phyloP scores from a whole-genome alignment of 169 alveolate genomes.

The Cryptosporidium tyzzeri region DNA sequence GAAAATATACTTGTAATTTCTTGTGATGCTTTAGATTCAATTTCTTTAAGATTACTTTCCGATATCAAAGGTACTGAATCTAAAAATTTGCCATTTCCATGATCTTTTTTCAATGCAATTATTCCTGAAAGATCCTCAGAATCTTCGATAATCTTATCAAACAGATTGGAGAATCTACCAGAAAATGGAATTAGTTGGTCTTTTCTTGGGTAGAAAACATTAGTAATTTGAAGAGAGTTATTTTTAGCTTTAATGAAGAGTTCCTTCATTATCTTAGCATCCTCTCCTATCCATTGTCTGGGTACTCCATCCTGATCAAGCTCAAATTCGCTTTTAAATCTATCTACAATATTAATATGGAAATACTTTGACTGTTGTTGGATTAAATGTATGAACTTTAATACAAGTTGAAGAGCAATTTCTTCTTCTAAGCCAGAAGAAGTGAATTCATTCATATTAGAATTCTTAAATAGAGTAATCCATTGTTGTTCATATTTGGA shows the following conservation, averaged over 20 bases:
- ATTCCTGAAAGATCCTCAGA: conserved; percentile 5
- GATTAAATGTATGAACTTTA: conserved; percentile 17
- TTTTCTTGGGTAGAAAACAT: conserved; percentile 12
- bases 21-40: conserved; percentile 44
- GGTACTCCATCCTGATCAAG: conserved; percentile 66
- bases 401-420: conserved; percentile 58
- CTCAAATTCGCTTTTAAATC: conserved; percentile 62
- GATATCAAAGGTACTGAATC: conserved; percentile 1
- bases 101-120: background rate
- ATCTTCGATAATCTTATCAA: background rate
- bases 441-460: conserved; percentile 8
- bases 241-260: conserved; percentile 42
- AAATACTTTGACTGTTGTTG: conserved; percentile 67
- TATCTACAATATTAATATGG: conserved; percentile 32
- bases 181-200: conserved; percentile 2
- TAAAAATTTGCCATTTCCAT: background rate
- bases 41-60: conserved; percentile 17
- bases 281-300: conserved; percentile 76
- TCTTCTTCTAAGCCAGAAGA: conserved; percentile 32
- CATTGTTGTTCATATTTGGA: conserved; percentile 37
- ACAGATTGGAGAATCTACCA: background rate
- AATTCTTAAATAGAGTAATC: conserved; percentile 8
- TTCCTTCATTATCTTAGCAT: conserved; percentile 39
- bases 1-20: conserved; percentile 61
- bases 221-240: conserved; percentile 30